Conservation (phyloP, 345 rosid genomes). For the Populus ilicifolia region DNA sequence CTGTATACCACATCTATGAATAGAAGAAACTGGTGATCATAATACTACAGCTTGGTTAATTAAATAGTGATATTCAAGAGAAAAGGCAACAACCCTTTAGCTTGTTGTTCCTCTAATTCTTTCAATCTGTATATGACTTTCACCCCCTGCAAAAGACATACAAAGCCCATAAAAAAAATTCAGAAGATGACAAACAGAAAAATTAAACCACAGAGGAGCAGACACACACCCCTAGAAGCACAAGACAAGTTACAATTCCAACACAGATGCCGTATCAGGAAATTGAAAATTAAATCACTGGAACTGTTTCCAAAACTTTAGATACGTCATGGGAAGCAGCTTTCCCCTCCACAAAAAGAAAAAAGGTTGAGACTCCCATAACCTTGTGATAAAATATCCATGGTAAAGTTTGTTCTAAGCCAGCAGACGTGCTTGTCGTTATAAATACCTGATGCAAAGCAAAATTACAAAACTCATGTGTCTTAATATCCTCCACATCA, state of each 20-base stretch:
- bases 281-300: slow-evolving; percentile 45
- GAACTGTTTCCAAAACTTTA: slow-evolving; percentile 65
- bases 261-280: background rate
- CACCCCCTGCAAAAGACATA: slow-evolving; percentile 55
- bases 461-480: slow-evolving; percentile 1
- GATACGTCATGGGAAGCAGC: slow-evolving; percentile 75
- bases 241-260: background rate
- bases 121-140: slow-evolving; percentile 72
- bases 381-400: slow-evolving; percentile 93
- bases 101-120: slow-evolving; percentile 84
- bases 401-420: slow-evolving; percentile 77
- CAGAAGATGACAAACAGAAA: background rate
- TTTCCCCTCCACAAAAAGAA: slow-evolving; percentile 90
- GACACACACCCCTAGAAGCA: slow-evolving; percentile 2
- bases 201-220: slow-evolving; percentile 7
- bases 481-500: background rate
- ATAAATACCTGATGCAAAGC: slow-evolving; percentile 60
- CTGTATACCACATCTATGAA: background rate
- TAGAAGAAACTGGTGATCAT: background rate
- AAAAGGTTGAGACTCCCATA: slow-evolving; percentile 77
- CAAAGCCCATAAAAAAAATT: slow-evolving; percentile 1
- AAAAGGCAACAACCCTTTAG: slow-evolving; percentile 55
- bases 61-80: background rate
- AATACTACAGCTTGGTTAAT: background rate
- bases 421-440: slow-evolving; percentile 89